A percentile compares a stretch with the other conserved stretches of the same genome.
Conservation (phyloP, 202 grass and related monocot species). For the Setaria viridis region DNA sequence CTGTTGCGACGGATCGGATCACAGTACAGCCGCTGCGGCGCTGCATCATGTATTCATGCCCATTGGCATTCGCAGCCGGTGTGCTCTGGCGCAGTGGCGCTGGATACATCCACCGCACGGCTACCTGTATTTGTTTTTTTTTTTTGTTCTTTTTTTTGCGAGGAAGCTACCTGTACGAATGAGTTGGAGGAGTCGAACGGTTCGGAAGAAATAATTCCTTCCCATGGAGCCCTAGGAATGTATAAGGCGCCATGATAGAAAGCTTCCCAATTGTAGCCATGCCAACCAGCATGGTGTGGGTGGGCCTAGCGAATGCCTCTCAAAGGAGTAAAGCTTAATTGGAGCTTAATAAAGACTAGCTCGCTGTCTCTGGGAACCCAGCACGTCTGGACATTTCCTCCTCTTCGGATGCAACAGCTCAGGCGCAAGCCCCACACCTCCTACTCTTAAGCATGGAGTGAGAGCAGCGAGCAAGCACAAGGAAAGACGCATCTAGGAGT, state of each 20-base stretch:
- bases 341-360: constrained; percentile 14
- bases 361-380: constrained; percentile 34
- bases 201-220: background rate
- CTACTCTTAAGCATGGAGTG: background rate
- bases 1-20: background rate
- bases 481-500: constrained; percentile 28
- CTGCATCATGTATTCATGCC: background rate
- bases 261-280: background rate
- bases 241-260: background rate
- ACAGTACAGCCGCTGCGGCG: background rate
- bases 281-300: background rate
- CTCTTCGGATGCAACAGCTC: background rate
- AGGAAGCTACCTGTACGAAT: no score
- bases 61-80: background rate
- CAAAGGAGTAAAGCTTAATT: constrained; percentile 6
- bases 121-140: no score
- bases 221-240: background rate
- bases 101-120: no score
- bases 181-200: no score
- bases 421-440: background rate
- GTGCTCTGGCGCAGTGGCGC: no score
- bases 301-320: background rate
- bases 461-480: background rate
- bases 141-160: no score
- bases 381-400: constrained; percentile 15